phyloP scores from a whole-genome alignment of 139 green algal species.

The Asterochloris erici region DNA sequence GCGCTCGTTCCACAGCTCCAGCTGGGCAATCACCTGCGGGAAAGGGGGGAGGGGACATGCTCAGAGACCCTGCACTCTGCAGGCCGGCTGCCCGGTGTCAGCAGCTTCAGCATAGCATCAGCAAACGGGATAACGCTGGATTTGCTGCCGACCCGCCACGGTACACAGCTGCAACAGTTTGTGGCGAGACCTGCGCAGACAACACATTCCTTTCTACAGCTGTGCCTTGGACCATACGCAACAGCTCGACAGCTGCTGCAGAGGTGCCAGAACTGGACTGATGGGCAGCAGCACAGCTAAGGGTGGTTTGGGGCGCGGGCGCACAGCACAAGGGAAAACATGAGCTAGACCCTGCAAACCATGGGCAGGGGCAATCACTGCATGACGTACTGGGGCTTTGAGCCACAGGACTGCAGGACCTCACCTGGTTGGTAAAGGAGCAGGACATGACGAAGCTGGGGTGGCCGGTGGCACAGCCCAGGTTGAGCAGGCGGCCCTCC shows the following conservation, averaged over 20 bases:
- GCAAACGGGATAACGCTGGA: no score
- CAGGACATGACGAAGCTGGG: constrained; percentile 99
- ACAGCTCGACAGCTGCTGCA: no score
- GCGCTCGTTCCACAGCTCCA: constrained; percentile 99
- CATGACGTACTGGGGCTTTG: background rate
- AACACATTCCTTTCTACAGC: no score
- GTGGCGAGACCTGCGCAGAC: no score
- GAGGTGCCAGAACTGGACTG: no score
- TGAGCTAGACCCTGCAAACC: background rate
- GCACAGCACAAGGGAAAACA: background rate
- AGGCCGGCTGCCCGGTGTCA: no score
- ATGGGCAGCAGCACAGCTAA: no score
- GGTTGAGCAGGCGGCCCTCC: constrained; percentile 98
- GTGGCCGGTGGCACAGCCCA: constrained; percentile 99
- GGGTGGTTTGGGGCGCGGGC: background rate
- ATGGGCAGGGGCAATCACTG: background rate
- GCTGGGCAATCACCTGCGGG: constrained; percentile 92
- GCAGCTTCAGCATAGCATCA: no score
- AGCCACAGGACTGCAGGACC: background rate
- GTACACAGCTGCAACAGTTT: no score
- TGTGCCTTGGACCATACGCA: no score
- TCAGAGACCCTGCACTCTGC: no score
- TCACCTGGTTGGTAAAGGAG: constrained; percentile 99
- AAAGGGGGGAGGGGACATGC: background rate
- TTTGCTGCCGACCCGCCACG: no score